Evolutionary conservation across 176 grass and related monocot species (phyloP), one percentile per base, ranked within the genome.

Genomic region (Musa troglodytarum): DNA sequence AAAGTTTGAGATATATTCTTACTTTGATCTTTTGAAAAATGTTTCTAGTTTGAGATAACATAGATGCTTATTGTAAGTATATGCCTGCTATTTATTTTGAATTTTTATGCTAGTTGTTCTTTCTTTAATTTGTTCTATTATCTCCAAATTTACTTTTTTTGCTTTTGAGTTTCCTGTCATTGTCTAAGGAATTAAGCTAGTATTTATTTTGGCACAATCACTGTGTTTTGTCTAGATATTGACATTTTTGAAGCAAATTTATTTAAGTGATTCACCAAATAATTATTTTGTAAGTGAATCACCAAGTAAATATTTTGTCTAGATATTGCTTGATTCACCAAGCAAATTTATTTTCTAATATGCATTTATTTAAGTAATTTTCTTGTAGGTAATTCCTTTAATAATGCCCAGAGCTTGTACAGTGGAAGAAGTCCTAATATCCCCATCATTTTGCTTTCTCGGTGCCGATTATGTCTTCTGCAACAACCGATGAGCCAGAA

Each of bases 331-430:
- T 43, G 34, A 43, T 43, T 43, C 34, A 43, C 34, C 34, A 50
- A 58, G 54, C 55, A 55, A 5, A 55, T 54, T 25, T 80, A 17
- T 53, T 21, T 75, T 62, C 67, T 24, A 28, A 43, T 80, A 54
- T 62, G 22, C 19, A 52, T 81, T 49, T 69, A 15, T 78, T 68
- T 55, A 56, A 13, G 61, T 55, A 34, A 23, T 57, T 79, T 19
- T 58, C 34, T 82, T 86, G 82, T 75, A 92, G 90, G 85, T 89
- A 74, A 81, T 82, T 77, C 76, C 80, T 84, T 80, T 72, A 78
- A 78, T 71, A 53, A 68, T 53, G 59, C 66, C 16, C 68, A 82
- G 10, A 81, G 68, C 57, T 72, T 86, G 71, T 74, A 83, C 75
- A 49, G 86, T 85, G 71, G 53, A 80, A 52, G 52, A 65, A 80